Base-by-base conservation (phyloP, 2,329 filamentous ascomycete genomes). In the Fusarium denticulatum region DNA sequence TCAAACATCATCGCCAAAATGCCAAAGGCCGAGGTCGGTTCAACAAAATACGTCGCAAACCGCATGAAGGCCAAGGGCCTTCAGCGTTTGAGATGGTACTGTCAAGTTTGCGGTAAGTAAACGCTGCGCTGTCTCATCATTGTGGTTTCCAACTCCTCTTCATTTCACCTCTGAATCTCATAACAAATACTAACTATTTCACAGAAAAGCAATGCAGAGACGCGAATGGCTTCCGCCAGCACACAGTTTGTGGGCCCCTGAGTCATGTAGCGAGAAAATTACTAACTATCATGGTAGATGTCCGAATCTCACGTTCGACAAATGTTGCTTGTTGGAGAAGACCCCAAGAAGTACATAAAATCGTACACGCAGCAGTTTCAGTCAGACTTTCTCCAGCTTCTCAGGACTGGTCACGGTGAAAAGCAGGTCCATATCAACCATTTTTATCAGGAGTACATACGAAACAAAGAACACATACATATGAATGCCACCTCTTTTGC, bases 381-480 rank as follows among this genome's bases (percentile, higher is more conserved):
- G 71, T 88, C 88, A 66, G 94, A 97, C 79, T 97, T 97, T 77
- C 72, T 97, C 3, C 86, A 90, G 64, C 86, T 96, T 5, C 86
- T 99, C 12, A 89, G 90, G 64, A 97, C 95, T 1, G 90, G 92
- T 0, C 96, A 99, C 78, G 94, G 95, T 71, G 95, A 97, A 83
- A 99, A 99, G 82, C 89, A 91, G 77, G 91, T 98, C 3, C 89
- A 95, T 39, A 90, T 95, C 58, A 99, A 99, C 79, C 91, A 94
- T 70, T 98, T 98, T 81, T 99, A 99, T 83, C 94, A 98, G 81
- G 92, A 95, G 40, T 96, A 97, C 78, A 98, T 98, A 76, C 88
- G 90, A 22, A 92, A 96, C 76, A 95, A 95, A 28, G 66, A 94
- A 78, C 96, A 98, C 80, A 86, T 96, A 14, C 96, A 98, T 80